Percentiles rank a stretch among this genome's conserved stretches.
Evolutionary conservation across 768 basidiomycete genomes (phyloP).

Genomic region (Melanogaster broomeanus): DNA sequence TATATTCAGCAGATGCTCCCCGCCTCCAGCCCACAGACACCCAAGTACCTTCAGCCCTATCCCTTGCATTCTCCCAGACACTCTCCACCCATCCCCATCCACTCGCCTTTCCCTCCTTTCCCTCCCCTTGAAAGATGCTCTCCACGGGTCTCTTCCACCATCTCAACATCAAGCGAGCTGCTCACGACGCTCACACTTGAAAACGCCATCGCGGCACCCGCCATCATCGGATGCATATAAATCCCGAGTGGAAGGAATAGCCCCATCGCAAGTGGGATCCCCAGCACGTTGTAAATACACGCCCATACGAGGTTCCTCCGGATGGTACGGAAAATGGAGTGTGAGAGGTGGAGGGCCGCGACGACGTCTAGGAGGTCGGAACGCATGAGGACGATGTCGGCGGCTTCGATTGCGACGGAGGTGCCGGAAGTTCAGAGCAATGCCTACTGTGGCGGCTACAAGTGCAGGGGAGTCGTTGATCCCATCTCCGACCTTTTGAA

Average conservation of each 20-base stretch:
- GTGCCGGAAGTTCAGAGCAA: slow-evolving; percentile 96
- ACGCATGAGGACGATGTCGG: slow-evolving; percentile 97
- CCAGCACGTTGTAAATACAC: slow-evolving; percentile 89
- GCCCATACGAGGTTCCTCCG: slow-evolving; percentile 95
- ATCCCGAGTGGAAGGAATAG: slow-evolving; percentile 88
- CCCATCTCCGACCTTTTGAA: slow-evolving; percentile 82
- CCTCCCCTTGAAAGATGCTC: slow-evolving; percentile 70
- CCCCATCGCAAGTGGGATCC: slow-evolving; percentile 98
- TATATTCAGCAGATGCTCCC: slow-evolving; percentile 53
- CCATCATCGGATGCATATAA: slow-evolving; percentile 97
- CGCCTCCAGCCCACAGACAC: slow-evolving; percentile 43
- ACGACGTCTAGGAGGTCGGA: slow-evolving; percentile 97
- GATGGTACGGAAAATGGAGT: slow-evolving; percentile 87
- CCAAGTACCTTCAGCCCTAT: slow-evolving; percentile 50
- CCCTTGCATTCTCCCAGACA: slow-evolving; percentile 40
- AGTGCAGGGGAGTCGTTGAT: slow-evolving; percentile 99
- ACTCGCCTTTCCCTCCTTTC: slow-evolving; percentile 33
- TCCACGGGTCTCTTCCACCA: slow-evolving; percentile 77
- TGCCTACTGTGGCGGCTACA: slow-evolving; percentile 93
- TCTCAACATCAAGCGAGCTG: slow-evolving; percentile 81
- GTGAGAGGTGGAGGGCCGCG: slow-evolving; percentile 90
- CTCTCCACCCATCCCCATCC: slow-evolving; percentile 5
- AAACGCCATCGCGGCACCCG: slow-evolving; percentile 98
- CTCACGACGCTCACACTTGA: slow-evolving; percentile 95
- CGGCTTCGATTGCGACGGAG: slow-evolving; percentile 96